Evolutionary conservation across 164 flowering plant species (phyloP), one percentile per base, ranked within the genome.

Genomic region (Cinnamomum micranthum): DNA sequence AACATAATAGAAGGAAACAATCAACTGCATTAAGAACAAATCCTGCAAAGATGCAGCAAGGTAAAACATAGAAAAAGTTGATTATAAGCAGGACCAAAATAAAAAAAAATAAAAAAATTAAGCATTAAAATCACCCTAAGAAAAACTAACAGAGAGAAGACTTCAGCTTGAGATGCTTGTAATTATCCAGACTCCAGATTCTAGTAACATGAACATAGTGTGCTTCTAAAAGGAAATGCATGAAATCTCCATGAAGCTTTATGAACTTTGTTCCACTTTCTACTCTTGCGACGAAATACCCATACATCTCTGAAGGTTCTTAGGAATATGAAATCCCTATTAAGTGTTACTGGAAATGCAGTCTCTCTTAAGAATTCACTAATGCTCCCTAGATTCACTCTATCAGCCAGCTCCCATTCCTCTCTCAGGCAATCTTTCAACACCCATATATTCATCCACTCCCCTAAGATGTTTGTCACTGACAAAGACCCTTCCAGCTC

Each of bases 211-310:
- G 96, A 81, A 77, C 84, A 85, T 22, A 94, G 81, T 2, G 95
- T 87, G 84, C 88, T 86, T 71, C 88, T 82, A 69, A 89, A 92
- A 47, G 98, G 81, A 82, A 89, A 87, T 17, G 98, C 95, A 6
- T 87, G 86, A 79, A 87, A 90, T 94, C 97, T 92, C 81, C 92
- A 83, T 1, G 97, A 88, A 70, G 86, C 89, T n/a, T 92, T 85
- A 64, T 88, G 91, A 88, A 92, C 87, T 76, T 89, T 93, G 80
- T 88, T 91, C 98, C 98, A 94, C 66, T 87, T 83, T 59, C 84
- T 72, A 76, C 80, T 87, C 65, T 74, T 82, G 31, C 89, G 81
- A 58, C 86, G 82, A 81, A 87, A 94, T 69, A 88, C 81, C 84
- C 92, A 79, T 2, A 94, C 80, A 76, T 89, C 92, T 79, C 82